Conservation (phyloP, 176 grass and related monocot genomes). For the Juncus inflexus region DNA sequence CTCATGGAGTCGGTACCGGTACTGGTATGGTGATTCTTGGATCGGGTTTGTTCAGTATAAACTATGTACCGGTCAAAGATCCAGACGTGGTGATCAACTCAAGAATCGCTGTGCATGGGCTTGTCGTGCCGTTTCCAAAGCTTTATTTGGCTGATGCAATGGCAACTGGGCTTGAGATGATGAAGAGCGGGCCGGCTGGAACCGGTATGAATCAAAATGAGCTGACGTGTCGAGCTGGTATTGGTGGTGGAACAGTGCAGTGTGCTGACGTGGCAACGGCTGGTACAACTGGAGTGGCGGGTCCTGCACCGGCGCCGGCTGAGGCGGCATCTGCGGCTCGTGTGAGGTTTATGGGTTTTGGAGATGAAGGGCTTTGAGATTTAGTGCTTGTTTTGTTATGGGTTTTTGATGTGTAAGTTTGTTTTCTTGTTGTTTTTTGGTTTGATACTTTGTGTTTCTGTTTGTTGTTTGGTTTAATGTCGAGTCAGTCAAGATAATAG, state of each 20-base stretch:
- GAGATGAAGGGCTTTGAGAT: slow-evolving; percentile 21
- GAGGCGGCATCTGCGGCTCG: not conserved
- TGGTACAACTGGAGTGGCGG: not conserved
- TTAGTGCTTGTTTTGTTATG: not conserved
- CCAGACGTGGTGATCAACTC: slow-evolving; percentile 64
- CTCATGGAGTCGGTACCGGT: slow-evolving; percentile 14
- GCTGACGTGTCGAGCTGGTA: slow-evolving; percentile 13
- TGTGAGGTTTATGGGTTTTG: slow-evolving; percentile 13
- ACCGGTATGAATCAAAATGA: not conserved
- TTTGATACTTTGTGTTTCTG: too few relatives aligned
- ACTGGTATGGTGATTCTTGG: not conserved
- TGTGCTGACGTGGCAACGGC: slow-evolving; percentile 7
- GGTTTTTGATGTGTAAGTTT: not conserved
- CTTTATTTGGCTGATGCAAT: slow-evolving; percentile 43
- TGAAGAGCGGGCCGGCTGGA: not conserved
- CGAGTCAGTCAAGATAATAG: not conserved
- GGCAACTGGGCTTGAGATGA: slow-evolving; percentile 24
- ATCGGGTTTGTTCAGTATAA: slow-evolving; percentile 44
- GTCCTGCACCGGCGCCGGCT: slow-evolving; percentile 3
- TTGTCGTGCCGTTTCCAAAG: slow-evolving; percentile 55
- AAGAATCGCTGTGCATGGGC: slow-evolving; percentile 49
- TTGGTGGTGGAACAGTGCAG: not conserved
- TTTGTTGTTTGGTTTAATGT: too few relatives aligned
- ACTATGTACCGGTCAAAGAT: slow-evolving; percentile 66
- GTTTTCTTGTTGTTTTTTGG: not conserved